phyloP scores from a whole-genome alignment of 345 rosid species.

The Populus pruinosa region DNA sequence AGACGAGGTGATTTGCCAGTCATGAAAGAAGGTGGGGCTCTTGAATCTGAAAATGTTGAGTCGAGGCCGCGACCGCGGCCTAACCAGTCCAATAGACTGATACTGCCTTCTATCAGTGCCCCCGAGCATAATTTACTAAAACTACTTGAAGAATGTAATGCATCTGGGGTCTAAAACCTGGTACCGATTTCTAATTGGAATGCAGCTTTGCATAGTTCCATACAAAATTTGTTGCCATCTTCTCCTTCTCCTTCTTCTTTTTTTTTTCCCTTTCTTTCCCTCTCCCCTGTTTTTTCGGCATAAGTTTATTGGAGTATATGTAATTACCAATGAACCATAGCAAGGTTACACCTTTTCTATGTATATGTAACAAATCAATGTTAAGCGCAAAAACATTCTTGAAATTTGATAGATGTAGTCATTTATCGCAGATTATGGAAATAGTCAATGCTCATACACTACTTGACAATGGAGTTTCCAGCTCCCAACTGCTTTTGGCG shows the following conservation, averaged over 20 bases:
- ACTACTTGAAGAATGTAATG: constrained; percentile 77
- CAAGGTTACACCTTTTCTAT: background rate
- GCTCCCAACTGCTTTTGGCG: background rate
- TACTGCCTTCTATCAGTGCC: constrained; percentile 85
- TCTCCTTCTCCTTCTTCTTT: background rate
- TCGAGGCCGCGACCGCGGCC: constrained; percentile 41
- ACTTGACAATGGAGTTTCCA: background rate
- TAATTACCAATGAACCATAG: background rate
- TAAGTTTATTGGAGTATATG: background rate
- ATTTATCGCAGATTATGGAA: background rate
- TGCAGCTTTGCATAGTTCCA: background rate
- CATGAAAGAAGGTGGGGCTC: constrained; percentile 49
- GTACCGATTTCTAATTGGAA: background rate
- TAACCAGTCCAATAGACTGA: constrained; percentile 40
- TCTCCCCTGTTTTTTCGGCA: background rate
- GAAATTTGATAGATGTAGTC: background rate
- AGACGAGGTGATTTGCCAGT: constrained; percentile 62
- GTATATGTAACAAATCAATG: background rate
- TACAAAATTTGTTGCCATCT: background rate
- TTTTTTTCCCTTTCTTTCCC: background rate
- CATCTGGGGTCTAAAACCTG: constrained; percentile 44
- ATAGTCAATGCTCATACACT: background rate
- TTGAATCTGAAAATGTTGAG: constrained; percentile 46
- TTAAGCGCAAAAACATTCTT: background rate
- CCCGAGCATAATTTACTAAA: constrained; percentile 82